Base-by-base conservation (phyloP, 1,284 basidiomycete species). In the Stereum hirsutum region DNA sequence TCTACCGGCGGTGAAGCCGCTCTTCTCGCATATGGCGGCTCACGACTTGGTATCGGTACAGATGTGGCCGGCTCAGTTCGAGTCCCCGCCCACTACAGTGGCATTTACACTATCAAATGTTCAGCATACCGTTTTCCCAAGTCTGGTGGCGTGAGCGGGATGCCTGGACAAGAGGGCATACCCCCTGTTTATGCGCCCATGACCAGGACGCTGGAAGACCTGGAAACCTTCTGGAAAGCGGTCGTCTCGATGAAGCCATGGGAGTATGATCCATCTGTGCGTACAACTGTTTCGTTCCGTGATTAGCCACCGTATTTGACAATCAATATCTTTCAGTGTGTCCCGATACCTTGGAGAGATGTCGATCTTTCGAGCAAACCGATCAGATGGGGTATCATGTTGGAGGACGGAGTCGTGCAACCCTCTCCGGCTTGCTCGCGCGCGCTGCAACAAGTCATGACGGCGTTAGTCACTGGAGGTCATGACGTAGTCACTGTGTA, bases 11-110 rank as follows among this genome's bases (percentile, higher is more conserved):
- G 85, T 5, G 85, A 87, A 57, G 78, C 69, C 0, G 83, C 82
- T 1, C 63, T 87, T 1, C 64, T 88, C 21, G 81, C 78, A 0
- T 74, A 67, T 45, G 81, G 84, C 23, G 85, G 82, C 0, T 77
- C 78, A 4, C 71, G 79, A 8, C 62, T 89, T 25, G 88, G 87
- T 2, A 72, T 89, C 46, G 88, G 87, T 6, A 77, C 76, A 6
- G 85, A 89, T 54, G 76, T 87, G 45, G 74, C 70, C 26, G 84
- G 83, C 10, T 82, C 78, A 23, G 70, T 91, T 20, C 70, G 88
- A 2, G 77, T 84, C 17, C 88, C 89, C 0, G 76, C 85, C 6
- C 78, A 75, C 50, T 89, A 80, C 55, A 76, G 73, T 37, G 85
- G 85, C 0, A 63, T 81, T 8, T 86, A 78, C 52, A 67, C 70